Base-by-base conservation (phyloP, 2,329 filamentous ascomycete genomes). In the Aspergillus arachidicola region DNA sequence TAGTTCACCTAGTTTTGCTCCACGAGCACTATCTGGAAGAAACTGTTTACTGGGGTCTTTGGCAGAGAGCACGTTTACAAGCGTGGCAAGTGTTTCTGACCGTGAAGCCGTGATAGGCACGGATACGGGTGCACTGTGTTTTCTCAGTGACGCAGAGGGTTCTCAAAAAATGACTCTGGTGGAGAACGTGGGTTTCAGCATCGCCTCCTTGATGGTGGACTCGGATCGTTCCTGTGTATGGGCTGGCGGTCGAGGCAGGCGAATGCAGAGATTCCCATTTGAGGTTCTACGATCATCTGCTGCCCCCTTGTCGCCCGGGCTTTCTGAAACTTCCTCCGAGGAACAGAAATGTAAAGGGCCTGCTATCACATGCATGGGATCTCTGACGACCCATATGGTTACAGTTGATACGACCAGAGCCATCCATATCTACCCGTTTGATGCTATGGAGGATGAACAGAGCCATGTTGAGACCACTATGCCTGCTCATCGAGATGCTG, bases 111-210 rank as follows among this genome's bases (percentile, higher is more conserved):
- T 98, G 46, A 83, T 98, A 48, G 95, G 93, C 79, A 92, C 94
- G 4, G 94, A 97, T 72, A 87, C 88, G 63, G 95, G 95, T 32
- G 91, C 96, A 72, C 83, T 99, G n/a, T 98, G 94, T 76, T 82
- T 96, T 34, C 82, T 97, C 36, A 91, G 97, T 66, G 91, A 96
- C 68, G 86, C 85, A 36, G 88, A 86, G 58, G 89, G 89, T 65
- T 86, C 88, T 65, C 90, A 91, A 76, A 91, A 88, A 68, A 81
- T 97, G 55, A 82, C 84, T 50, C 87, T 88, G 62, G 83, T 93
- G 38, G 84, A 88, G 43, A 85, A 87, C 51, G 82, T 90, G 38
- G 88, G 86, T 1, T 94, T 94, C 72, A 75, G 83, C 11, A 85
- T 94, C 59, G 87, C 84, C 4, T 91, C 91, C 48, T 85, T 93